Evolutionary conservation across 306 rosid genomes (phyloP), one percentile per base, ranked within the genome.

Genomic region (Gynostemma pentaphyllum): DNA sequence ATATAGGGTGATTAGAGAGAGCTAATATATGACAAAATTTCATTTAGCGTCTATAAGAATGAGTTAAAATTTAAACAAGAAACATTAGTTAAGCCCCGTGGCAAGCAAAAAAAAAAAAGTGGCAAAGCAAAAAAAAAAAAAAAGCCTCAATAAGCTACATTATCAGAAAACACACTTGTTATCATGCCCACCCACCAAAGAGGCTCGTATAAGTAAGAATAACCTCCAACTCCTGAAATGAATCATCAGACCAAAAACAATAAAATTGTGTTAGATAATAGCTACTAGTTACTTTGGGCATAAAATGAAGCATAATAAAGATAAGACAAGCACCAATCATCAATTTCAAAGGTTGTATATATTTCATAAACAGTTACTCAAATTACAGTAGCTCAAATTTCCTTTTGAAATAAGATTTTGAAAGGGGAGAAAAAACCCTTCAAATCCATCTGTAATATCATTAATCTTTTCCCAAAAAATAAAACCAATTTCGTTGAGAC

Each of bases 131-230:
- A n/a, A n/a, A n/a, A n/a, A 23, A 45, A 27, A 37, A 46, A 21
- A 65, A 53, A 64, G 54, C 36, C 29, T 6, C 32, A 3, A 30
- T 28, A 24, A 68, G 28, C 57, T 23, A 57, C 69, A 30, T 55
- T 63, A 45, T 36, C 13, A 66, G 68, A 73, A 15, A 65, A 74
- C 46, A 46, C 80, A 94, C 99, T 94, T 72, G 99, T 86, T 76
- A 86, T 88, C 99, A 94, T 94, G 82, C 99, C 99, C 61, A 94
- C 95, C 99, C 99, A 94, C 99, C 99, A 94, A 64, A 94, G 97
- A 0, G 99, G 99, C 78, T 94, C 99, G 28, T 94, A 88, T 80
- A 94, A 78, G 84, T 94, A 94, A 51, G 99, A 94, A 74, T 94
- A 94, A 57, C 99, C 99, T 68, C 99, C 99, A 45, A 77, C 82